Base-by-base conservation (phyloP, 495 filamentous ascomycete genomes). In the Copromyces sp. region DNA sequence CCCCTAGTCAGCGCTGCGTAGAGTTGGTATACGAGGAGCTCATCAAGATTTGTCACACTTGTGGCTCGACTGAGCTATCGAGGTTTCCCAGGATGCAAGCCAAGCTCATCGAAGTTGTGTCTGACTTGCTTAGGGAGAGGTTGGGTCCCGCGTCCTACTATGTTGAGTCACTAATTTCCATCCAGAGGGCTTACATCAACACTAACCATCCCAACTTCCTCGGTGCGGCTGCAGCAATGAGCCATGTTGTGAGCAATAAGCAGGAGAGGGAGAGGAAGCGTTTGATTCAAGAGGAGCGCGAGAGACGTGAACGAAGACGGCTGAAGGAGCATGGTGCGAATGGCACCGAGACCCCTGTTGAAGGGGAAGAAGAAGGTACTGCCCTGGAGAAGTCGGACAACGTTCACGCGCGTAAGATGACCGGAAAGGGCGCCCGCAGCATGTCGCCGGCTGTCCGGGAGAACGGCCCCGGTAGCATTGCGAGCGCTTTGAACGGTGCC, bases 181-280 rank as follows among this genome's bases (percentile, higher is more conserved):
- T 99, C 40, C 95, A 99, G 82, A 88, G 95, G 73, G 95, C 95
- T 17, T 99, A 99, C 80, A 98, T 99, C 81, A 99, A 99, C 82
- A 99, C 95, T 47, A 99, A 99, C 79, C 95, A 99, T 76, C 95
- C 95, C 40, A 99, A 99, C 77, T 99, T 99, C 85, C 88, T 98
- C 29, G 96, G 95, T 59, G 95, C 95, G 12, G 95, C 95, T 8
- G 94, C 94, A n/a, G 95, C 95, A 37, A 99, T 99, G 95, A 93
- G 92, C 71, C 92, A 94, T 11, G 95, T 98, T 69, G 95, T 99
- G 44, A 91, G 90, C 77, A 93, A 91, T 77, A 96, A 94, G 81
- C 93, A 98, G 78, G 95, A 99, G 73, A 90, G 94, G 79, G 95
- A 98, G 78, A 88, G 92, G 78, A 94, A 94, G 79, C 88, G 87